phyloP scores from a whole-genome alignment of 73 alveolate species.

The Stentor roeselii region DNA sequence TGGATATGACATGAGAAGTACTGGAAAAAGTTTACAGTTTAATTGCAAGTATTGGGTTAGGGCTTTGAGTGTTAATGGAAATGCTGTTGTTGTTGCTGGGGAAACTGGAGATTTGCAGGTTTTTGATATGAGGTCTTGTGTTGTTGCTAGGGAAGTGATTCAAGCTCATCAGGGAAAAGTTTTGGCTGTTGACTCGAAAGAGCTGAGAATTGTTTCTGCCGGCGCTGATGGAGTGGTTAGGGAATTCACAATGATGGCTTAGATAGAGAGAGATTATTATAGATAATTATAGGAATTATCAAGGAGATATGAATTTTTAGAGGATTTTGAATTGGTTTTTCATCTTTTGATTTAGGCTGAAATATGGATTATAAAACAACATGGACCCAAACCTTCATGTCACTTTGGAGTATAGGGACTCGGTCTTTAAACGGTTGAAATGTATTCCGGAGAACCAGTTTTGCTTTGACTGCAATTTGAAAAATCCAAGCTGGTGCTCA shows the following conservation, averaged over 20 bases:
- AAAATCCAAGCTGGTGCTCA: slow-evolving; percentile 19
- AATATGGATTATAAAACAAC: neutral
- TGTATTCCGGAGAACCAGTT: neutral
- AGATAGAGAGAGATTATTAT: neutral
- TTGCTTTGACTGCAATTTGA: slow-evolving; percentile 18
- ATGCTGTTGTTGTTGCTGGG: neutral
- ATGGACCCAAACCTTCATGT: slow-evolving; percentile 20
- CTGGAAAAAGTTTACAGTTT: neutral
- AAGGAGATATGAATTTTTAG: neutral
- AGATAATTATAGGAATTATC: neutral
- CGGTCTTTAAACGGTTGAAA: neutral
- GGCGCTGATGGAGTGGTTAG: neutral
- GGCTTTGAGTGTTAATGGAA: neutral
- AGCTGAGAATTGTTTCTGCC: neutral
- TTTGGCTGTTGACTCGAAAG: neutral
- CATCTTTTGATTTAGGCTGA: too few species aligned
- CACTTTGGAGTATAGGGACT: slow-evolving; percentile 1
- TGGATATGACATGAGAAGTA: neutral
- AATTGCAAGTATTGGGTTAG: neutral
- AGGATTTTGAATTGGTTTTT: too few species aligned
- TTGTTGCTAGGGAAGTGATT: neutral
- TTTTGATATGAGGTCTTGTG: neutral
- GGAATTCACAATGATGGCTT: neutral
- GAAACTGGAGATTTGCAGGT: neutral
- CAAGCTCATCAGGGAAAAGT: slow-evolving; percentile 1